Percentiles rank a stretch among this genome's conserved stretches.
Conservation (phyloP, 495 filamentous ascomycete genomes). For the Aspergillus nanangensis region DNA sequence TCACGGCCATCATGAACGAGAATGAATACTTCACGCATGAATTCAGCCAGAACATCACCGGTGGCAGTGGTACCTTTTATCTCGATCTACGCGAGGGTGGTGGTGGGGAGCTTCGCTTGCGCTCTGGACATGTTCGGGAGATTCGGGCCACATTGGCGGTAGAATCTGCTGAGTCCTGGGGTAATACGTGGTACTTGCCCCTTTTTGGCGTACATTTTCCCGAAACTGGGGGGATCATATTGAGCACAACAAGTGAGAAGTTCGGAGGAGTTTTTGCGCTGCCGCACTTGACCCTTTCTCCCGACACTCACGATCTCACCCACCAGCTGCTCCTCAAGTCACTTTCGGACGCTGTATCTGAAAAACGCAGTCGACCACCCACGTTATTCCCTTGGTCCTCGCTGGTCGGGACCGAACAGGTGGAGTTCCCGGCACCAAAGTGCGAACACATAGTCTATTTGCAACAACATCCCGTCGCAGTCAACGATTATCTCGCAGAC, state of each 20-base stretch:
- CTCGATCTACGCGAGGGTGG: conserved; percentile 41
- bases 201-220: conserved; percentile 83
- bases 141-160: conserved; percentile 63
- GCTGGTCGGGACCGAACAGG: conserved; percentile 50
- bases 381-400: conserved; percentile 63
- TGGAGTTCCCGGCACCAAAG: conserved; percentile 57
- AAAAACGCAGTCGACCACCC: conserved; percentile 49
- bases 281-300: conserved; percentile 72
- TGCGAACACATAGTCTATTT: conserved; percentile 89
- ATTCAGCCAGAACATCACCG: conserved; percentile 67
- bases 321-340: conserved; percentile 67
- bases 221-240: conserved; percentile 64
- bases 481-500: conserved; percentile 31
- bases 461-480: conserved; percentile 64
- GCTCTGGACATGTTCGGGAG: conserved; percentile 45
- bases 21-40: conserved; percentile 48
- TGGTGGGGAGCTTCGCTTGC: conserved; percentile 28
- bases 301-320: conserved; percentile 61
- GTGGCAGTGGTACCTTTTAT: conserved; percentile 42
- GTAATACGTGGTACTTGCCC: conserved; percentile 68
- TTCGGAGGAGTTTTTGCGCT: conserved; percentile 84
- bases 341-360: conserved; percentile 57
- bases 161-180: conserved; percentile 61
- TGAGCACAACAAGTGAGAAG: conserved; percentile 88
- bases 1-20: conserved; percentile 43